Base-by-base conservation (phyloP, 768 basidiomycete species). In the Trametes elegans region DNA sequence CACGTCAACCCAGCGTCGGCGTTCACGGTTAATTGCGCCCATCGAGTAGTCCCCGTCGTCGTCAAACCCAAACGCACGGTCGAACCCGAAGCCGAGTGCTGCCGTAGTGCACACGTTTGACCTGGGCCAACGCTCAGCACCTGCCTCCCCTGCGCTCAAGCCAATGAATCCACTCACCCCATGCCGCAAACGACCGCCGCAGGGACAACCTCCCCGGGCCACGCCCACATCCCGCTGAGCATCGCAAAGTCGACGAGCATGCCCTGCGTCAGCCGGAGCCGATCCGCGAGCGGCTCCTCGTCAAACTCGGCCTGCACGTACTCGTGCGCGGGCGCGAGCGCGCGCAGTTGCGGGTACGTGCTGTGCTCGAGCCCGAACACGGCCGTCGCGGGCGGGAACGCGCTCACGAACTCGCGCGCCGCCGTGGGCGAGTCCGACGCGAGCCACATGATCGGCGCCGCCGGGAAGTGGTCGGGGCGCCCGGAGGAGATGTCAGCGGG, bases 201-300 rank as follows among this genome's bases (percentile, higher is more conserved):
- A 1, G 86, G 84, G 16, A 66, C 63, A 4, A 75, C 66, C 35
- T 79, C 78, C 13, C 70, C 70, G 7, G 70, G 62, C 57, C 66
- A 68, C 3, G 74, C 66, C 87, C 87, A 89, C 36, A 83, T 62
- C 14, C 87, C 87, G 50, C 77, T 80, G 23, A 87, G 55, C 63
- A 88, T 55, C 10, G 87, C 87, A 56, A 87, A 78, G 66, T 89
- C 87, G 6, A 88, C 79, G 42, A 89, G 65, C 75, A 83, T 80
- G 2, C 87, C 87, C 43, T 73, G 75, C 16, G 85, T 87, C 24
- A 79, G 74, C n/a, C 62, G 63, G 14, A 78, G 67, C 51, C 84
- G 70, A 41, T 74, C 73, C 31, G 70, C 70, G 7, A 68, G 53
- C n/a, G 68, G 61, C 19, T 81, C 61, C 36, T 63, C 51, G 45